Evolutionary conservation across 2,329 filamentous ascomycete species (phyloP), one percentile per base, ranked within the genome.

Genomic region (Fusarium sp.): DNA sequence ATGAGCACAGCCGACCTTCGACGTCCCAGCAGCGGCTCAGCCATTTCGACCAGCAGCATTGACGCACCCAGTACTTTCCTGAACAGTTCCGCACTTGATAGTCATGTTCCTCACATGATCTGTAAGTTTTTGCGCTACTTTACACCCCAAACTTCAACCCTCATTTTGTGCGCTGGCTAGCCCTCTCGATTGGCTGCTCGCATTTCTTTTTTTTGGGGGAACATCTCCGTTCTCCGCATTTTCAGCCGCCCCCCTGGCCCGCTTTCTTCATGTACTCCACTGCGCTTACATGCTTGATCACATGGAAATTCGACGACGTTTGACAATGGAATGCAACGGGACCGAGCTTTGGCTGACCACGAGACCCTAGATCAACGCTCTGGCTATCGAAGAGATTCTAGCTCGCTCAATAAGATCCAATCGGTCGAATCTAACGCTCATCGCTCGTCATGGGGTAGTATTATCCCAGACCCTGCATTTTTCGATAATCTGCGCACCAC

Each of bases 101-200:
- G 78, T 74, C 84, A 85, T 69, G 79, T 83, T 59, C 80, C 83
- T 69, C 82, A 84, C 75, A 78, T 84, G 73, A 78, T 84, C 69
- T 84, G 84, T 86, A 82, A 82, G 84, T 82, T 61, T 69, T 62
- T 62, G 31, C 21, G 29, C 29, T 63, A 46, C 33, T 55, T 39
- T 50, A 28, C 59, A 56, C 50, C 57, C 57, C 49, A 50, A 48
- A 62, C 23, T 60, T 47, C 56, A 59, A 55, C 29, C 43, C 58
- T 69, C 57, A 53, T 62, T 59, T 69, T 71, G 64, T 72, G 66
- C 60, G 70, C 50, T 35, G 33, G 44, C 18, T 26, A 42, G 20
- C 33, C 29, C 44, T 43, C 58, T 48, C 48, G 28, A 74, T 74
- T 74, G 72, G 72, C 43, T 47, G 50, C 52, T 23, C 23, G 24